Evolutionary conservation across 2,329 filamentous ascomycete genomes (phyloP).

Genomic region (Arthroderma sp.): DNA sequence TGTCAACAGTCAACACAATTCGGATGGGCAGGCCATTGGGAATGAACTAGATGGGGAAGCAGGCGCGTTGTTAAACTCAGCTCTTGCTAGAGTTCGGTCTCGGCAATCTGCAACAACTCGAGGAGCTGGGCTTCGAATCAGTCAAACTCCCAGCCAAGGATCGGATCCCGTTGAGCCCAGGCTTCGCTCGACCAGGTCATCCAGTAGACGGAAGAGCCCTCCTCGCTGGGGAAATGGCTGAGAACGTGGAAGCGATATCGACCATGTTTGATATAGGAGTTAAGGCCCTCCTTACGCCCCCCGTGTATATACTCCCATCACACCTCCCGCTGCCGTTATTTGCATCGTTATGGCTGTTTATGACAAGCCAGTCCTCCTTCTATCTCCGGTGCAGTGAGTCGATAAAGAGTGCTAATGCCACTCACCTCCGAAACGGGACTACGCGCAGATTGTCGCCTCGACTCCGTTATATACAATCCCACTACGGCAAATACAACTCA

Average conservation of each 20-base stretch:
- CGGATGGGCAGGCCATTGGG: conserved; percentile 21
- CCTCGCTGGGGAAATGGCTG: conserved; percentile 5
- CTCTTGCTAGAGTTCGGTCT: conserved; percentile 18
- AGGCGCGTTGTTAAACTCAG: conserved; percentile 27
- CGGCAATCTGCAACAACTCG: background rate
- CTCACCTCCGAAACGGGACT: no score
- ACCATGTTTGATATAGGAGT: background rate
- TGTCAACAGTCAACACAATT: conserved; percentile 14
- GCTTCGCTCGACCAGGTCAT: conserved; percentile 6
- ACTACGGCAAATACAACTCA: no score
- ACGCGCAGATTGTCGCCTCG: no score
- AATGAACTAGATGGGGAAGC: conserved; percentile 33
- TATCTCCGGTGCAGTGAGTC: no score
- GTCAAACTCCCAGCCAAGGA: background rate
- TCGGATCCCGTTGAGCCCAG: conserved; percentile 3
- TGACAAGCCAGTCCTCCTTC: no score
- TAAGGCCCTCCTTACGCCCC: background rate
- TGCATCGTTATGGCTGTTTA: no score
- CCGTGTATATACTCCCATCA: background rate
- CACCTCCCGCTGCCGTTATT: background rate
- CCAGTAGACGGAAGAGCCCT: conserved; percentile 8
- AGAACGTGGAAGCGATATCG: background rate
- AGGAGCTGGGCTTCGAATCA: background rate
- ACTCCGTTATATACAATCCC: no score
- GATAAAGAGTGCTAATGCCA: no score